These are phyloP conservation scores for Dorcoceras hygrometricum DNA, from an alignment of 257 asterid species.

Conservation along the genomic window DNA sequence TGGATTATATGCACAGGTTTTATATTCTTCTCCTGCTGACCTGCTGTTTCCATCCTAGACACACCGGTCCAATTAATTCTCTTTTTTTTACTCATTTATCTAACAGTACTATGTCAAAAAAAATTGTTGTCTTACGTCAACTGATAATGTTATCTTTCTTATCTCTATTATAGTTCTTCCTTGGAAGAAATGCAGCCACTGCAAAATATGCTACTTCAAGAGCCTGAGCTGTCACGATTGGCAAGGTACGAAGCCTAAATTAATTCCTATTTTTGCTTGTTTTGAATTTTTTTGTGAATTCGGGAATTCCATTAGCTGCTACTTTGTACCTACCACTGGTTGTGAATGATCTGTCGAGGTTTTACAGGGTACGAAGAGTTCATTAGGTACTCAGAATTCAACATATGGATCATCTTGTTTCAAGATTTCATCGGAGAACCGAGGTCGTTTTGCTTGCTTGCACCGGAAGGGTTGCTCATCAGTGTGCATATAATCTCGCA, in stretches of 20 bases:
- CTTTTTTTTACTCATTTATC: background rate
- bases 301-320: background rate
- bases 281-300: background rate
- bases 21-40: slow-evolving; percentile 14
- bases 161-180: slow-evolving; percentile 31
- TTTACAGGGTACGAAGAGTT: slow-evolving; percentile 37
- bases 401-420: background rate
- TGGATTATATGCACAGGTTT: slow-evolving; percentile 55
- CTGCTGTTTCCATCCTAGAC: background rate
- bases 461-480: background rate
- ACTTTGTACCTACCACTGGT: slow-evolving; percentile 1
- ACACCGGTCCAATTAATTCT: too few species aligned
- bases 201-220: slow-evolving; percentile 71
- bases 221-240: slow-evolving; percentile 68
- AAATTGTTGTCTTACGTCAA: background rate
- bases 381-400: slow-evolving; percentile 16
- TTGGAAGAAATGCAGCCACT: slow-evolving; percentile 39
- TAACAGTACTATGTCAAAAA: background rate
- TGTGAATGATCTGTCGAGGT: background rate
- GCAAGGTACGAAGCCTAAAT: slow-evolving; percentile 46
- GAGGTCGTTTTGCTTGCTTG: background rate
- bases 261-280: background rate
- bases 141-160: background rate
- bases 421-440: background rate
- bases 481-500: background rate